A percentile compares a stretch with the other conserved stretches of the same genome.
phyloP scores from a whole-genome alignment of 2,329 filamentous ascomycete genomes.

The Pyrenochaeta sp. region DNA sequence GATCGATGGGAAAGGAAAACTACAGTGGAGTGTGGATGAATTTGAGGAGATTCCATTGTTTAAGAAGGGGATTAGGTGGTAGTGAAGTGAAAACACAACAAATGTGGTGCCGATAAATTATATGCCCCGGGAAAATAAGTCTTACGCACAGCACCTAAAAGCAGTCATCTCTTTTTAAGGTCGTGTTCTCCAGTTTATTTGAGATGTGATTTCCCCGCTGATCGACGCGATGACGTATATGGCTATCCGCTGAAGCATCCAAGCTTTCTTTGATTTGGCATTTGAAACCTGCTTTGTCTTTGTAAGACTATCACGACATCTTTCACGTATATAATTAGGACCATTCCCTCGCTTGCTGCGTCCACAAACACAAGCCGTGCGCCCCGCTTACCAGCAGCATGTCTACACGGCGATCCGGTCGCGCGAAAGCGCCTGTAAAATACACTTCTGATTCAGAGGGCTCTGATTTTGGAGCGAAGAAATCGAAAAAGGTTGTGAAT shows the following conservation, averaged over 20 bases:
- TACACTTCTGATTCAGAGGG: slow-evolving; percentile 21
- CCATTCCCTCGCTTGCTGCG: not conserved
- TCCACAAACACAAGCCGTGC: not conserved
- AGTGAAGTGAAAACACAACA: not conserved
- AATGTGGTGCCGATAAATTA: not conserved
- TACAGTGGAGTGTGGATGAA: slow-evolving; percentile 43
- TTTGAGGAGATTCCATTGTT: slow-evolving; percentile 46
- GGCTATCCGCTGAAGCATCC: not conserved
- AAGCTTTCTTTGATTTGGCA: not conserved
- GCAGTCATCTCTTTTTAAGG: not conserved
- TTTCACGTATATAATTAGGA: not conserved
- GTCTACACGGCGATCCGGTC: slow-evolving; percentile 19
- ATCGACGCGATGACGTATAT: slow-evolving; percentile 4
- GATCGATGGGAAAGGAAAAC: slow-evolving; percentile 39
- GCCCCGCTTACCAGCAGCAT: slow-evolving; percentile 1
- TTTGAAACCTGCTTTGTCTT: slow-evolving; percentile 8
- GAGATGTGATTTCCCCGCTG: not conserved
- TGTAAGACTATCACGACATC: not conserved
- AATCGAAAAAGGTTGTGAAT: slow-evolving; percentile 3
- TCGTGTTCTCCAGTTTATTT: not conserved
- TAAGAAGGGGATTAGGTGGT: slow-evolving; percentile 42
- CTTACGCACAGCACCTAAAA: no score
- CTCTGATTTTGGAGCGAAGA: slow-evolving; percentile 19
- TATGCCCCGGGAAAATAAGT: no score
- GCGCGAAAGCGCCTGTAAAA: slow-evolving; percentile 23